A percentile compares a stretch with the other conserved stretches of the same genome.
These are phyloP conservation scores for Skeletonema menzelii DNA, from an alignment of 108 stramenopile species.

Conservation along the genomic window DNA sequence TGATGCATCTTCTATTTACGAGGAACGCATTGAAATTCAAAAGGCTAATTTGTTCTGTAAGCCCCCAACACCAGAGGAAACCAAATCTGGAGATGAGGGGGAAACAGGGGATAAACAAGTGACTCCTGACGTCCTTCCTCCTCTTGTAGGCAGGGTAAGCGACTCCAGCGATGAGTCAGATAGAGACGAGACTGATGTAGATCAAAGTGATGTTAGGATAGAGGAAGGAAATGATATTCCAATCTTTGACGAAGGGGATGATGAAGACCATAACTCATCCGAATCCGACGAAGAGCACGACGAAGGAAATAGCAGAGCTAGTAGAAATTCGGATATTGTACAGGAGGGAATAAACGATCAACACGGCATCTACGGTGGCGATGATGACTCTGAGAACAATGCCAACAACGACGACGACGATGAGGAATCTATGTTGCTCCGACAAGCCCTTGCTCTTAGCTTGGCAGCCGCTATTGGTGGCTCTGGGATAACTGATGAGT, in stretches of 20 bases:
- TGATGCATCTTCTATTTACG: slow-evolving; percentile 67
- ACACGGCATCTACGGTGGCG: not conserved
- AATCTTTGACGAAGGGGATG: slow-evolving; percentile 35
- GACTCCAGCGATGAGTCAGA: not conserved
- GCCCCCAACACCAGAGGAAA: not conserved
- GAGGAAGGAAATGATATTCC: slow-evolving; percentile 4
- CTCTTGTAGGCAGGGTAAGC: slow-evolving; percentile 4
- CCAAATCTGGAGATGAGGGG: not conserved
- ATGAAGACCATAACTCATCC: slow-evolving; percentile 14
- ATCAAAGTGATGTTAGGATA: slow-evolving; percentile 6
- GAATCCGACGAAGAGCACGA: slow-evolving; percentile 11
- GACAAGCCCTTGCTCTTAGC: slow-evolving; percentile 40
- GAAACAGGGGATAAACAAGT: not conserved
- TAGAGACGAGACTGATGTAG: slow-evolving; percentile 2
- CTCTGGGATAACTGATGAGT: slow-evolving; percentile 27
- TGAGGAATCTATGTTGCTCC: slow-evolving; percentile 30
- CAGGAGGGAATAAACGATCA: not conserved
- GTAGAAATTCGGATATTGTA: slow-evolving; percentile 4
- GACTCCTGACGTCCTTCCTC: not conserved
- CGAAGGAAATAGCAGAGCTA: slow-evolving; percentile 11
- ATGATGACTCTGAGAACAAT: not conserved
- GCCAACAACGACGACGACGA: not conserved
- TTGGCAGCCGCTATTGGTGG: slow-evolving; percentile 20
- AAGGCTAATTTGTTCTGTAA: slow-evolving; percentile 53
- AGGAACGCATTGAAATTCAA: slow-evolving; percentile 77